These are phyloP conservation scores for Aspergillus eucalypticola DNA, from an alignment of 2,329 filamentous ascomycete species.

Conservation along the genomic window DNA sequence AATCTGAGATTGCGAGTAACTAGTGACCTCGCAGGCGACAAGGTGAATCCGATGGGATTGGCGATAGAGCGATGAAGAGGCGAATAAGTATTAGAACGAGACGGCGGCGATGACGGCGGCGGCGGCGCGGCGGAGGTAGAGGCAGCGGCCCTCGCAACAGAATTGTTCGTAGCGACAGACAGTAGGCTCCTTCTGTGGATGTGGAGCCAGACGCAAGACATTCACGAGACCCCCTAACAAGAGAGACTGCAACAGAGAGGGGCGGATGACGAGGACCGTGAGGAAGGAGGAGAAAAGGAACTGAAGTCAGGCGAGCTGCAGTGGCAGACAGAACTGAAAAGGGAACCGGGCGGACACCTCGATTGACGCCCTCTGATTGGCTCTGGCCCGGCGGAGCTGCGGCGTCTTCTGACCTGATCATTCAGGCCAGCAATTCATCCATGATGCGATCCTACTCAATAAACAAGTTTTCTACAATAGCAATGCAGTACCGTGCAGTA, in stretches of 20 bases:
- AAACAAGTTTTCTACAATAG: background rate
- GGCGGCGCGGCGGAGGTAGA: conserved; percentile 13
- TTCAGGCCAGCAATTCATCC: background rate
- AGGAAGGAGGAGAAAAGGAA: conserved; percentile 10
- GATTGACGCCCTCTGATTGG: conserved; percentile 24
- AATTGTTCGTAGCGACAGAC: conserved; percentile 25
- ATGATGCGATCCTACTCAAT: background rate
- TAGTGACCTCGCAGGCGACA: background rate
- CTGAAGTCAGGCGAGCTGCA: conserved; percentile 15
- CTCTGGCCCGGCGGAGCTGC: conserved; percentile 1
- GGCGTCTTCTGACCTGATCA: conserved; percentile 10
- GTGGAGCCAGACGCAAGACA: conserved; percentile 36
- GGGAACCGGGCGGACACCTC: background rate
- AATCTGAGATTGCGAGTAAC: background rate
- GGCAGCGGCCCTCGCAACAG: conserved; percentile 17
- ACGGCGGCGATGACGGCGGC: conserved; percentile 13
- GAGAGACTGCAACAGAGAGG: conserved; percentile 13
- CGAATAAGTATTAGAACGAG: background rate
- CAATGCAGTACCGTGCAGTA: background rate
- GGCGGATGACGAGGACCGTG: conserved; percentile 19
- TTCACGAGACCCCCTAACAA: conserved; percentile 30
- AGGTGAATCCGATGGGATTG: background rate
- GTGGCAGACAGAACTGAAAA: background rate
- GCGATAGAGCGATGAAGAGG: conserved; percentile 2
- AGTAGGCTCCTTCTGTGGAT: conserved; percentile 31